Percentiles rank a stretch among this genome's conserved stretches.
phyloP scores from a whole-genome alignment of 2,329 filamentous ascomycete species.

The Fusarium brachygibbosum region DNA sequence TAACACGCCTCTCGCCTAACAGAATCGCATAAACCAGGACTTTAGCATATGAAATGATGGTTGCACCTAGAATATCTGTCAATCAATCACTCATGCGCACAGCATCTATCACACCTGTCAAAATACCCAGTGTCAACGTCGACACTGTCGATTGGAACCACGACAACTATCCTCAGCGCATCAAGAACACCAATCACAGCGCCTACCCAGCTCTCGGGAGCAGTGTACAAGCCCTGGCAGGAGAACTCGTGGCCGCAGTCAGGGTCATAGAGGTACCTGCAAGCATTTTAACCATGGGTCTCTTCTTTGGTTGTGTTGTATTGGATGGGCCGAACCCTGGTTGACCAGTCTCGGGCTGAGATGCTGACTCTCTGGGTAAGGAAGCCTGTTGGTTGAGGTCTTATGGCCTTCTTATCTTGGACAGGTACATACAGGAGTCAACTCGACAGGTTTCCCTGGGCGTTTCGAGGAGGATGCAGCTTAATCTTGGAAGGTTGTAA shows the following conservation, averaged over 20 bases:
- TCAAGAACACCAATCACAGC: slow-evolving; percentile 41
- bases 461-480: slow-evolving; percentile 17
- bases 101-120: slow-evolving; percentile 38
- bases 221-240: slow-evolving; percentile 11
- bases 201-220: slow-evolving; percentile 27
- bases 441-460: neutral
- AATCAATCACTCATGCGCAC: slow-evolving; percentile 21
- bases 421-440: neutral
- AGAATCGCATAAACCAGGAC: neutral
- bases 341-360: slow-evolving; percentile 25
- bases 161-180: slow-evolving; percentile 43
- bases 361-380: slow-evolving; percentile 14
- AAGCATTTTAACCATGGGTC: slow-evolving; percentile 14
- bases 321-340: slow-evolving; percentile 34
- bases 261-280: slow-evolving; percentile 1
- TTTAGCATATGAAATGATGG: neutral
- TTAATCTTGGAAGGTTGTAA: slow-evolving; percentile 15
- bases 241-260: slow-evolving; percentile 25
- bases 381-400: slow-evolving; percentile 28
- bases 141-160: slow-evolving; percentile 45
- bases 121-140: slow-evolving; percentile 18
- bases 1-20: neutral
- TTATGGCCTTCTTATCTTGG: slow-evolving; percentile 35
- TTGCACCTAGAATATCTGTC: slow-evolving; percentile 9
- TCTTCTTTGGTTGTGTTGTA: slow-evolving; percentile 1